A percentile compares a stretch with the other conserved stretches of the same genome.
Conservation (phyloP, 345 rosid species). For the Camelina laxa region DNA sequence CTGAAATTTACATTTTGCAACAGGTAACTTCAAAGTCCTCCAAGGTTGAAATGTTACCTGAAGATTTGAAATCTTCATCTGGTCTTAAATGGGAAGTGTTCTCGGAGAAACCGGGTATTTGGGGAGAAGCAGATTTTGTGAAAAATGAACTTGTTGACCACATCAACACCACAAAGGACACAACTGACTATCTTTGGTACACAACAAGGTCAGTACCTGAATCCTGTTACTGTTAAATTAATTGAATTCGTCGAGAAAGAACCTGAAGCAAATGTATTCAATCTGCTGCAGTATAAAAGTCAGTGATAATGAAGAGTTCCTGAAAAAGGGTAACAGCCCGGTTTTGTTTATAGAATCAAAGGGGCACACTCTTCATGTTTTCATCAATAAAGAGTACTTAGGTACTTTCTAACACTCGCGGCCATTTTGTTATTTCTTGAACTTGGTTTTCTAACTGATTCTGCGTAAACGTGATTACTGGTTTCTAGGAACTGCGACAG, state of each 20-base stretch:
- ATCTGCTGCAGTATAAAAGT: slow-evolving; percentile 60
- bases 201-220: slow-evolving; percentile 73
- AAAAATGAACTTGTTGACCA: slow-evolving; percentile 74
- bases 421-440: slow-evolving; percentile 21
- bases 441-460: neutral
- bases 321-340: slow-evolving; percentile 61
- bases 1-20: slow-evolving; percentile 27
- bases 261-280: slow-evolving; percentile 29
- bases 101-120: slow-evolving; percentile 70
- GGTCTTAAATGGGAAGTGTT: slow-evolving; percentile 77
- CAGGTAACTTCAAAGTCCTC: slow-evolving; percentile 77
- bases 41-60: slow-evolving; percentile 78
- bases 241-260: neutral
- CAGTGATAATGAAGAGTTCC: slow-evolving; percentile 58
- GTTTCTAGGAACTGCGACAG: slow-evolving; percentile 70
- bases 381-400: slow-evolving; percentile 73
- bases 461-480: slow-evolving; percentile 9
- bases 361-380: slow-evolving; percentile 91
- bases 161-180: slow-evolving; percentile 79
- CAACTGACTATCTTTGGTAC: slow-evolving; percentile 96
- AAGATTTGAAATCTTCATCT: slow-evolving; percentile 55
- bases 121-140: slow-evolving; percentile 74
- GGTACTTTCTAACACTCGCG: slow-evolving; percentile 47
- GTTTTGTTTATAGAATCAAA: slow-evolving; percentile 79
- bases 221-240: neutral